Evolutionary conservation across 768 basidiomycete genomes (phyloP).

Genomic region (Austroboletus eburneus): DNA sequence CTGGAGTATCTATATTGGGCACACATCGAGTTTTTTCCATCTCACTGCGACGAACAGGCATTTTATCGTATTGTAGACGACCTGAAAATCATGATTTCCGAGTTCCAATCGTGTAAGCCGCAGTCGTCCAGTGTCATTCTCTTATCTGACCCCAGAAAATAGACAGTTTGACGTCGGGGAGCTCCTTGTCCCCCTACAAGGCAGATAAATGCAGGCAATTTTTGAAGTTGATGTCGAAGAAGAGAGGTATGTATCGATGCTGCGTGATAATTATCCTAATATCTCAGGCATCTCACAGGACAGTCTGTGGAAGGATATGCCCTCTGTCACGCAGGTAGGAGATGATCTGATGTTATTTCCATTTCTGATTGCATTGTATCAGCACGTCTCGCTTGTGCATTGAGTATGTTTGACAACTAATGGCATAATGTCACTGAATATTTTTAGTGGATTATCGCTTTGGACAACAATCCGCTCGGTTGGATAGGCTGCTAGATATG

Average conservation of each 20-base stretch:
- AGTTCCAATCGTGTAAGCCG: conserved; percentile 47
- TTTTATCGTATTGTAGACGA: conserved; percentile 42
- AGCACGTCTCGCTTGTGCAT: conserved; percentile 48
- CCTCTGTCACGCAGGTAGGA: conserved; percentile 40
- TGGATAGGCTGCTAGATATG: conserved; percentile 51
- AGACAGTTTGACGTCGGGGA: conserved; percentile 59
- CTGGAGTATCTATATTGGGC: conserved; percentile 58
- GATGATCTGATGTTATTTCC: neutral
- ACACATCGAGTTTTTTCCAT: conserved; percentile 61
- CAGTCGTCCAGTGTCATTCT: neutral
- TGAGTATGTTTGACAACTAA: conserved; percentile 35
- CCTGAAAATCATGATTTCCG: conserved; percentile 49
- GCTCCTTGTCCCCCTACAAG: conserved; percentile 55
- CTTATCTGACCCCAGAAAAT: conserved; percentile 7
- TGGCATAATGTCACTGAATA: neutral
- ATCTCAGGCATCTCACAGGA: conserved; percentile 18
- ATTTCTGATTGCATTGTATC: conserved; percentile 2
- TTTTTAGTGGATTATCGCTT: conserved; percentile 47
- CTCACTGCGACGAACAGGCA: conserved; percentile 39
- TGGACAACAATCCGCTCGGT: conserved; percentile 50
- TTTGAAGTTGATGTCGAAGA: conserved; percentile 42
- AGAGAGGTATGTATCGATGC: conserved; percentile 36
- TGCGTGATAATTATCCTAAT: neutral
- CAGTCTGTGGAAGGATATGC: conserved; percentile 40
- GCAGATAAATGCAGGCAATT: conserved; percentile 46